A percentile compares a stretch with the other conserved stretches of the same genome.
Evolutionary conservation across 352 stramenopile genomes (phyloP).

Genomic region (Phytophthora colocasiae): DNA sequence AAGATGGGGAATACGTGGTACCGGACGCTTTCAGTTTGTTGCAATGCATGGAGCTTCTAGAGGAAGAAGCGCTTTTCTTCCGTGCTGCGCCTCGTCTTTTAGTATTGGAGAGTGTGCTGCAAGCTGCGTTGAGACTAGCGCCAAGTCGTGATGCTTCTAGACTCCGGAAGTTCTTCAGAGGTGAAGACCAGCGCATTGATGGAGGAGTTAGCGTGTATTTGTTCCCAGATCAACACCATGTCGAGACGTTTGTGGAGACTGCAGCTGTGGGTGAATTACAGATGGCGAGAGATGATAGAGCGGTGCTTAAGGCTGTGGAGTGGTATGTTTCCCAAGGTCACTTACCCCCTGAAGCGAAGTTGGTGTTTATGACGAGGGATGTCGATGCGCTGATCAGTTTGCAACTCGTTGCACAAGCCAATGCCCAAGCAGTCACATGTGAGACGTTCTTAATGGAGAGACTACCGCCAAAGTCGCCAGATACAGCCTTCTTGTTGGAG

Average conservation of each 20-base stretch:
- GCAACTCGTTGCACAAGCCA: constrained; percentile 43
- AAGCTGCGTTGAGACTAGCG: constrained; percentile 68
- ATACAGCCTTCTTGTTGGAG: constrained; percentile 57
- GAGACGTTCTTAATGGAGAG: constrained; percentile 54
- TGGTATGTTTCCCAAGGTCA: constrained; percentile 67
- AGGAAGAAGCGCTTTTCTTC: constrained; percentile 63
- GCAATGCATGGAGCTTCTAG: constrained; percentile 81
- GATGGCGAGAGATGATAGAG: constrained; percentile 44
- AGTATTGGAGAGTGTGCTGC: constrained; percentile 78
- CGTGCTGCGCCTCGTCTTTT: constrained; percentile 51
- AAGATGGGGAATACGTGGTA: constrained; percentile 61
- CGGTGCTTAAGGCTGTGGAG: constrained; percentile 62
- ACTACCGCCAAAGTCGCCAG: constrained; percentile 35
- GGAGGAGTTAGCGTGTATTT: constrained; percentile 57
- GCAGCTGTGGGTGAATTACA: constrained; percentile 50
- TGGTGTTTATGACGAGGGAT: constrained; percentile 72
- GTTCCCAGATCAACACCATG: constrained; percentile 80
- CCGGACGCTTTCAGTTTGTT: constrained; percentile 76
- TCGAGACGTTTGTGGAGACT: constrained; percentile 57
- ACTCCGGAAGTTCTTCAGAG: constrained; percentile 70
- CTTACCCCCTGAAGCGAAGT: constrained; percentile 36
- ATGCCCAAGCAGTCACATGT: constrained; percentile 67
- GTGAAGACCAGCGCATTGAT: constrained; percentile 55
- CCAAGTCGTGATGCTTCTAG: constrained; percentile 68
- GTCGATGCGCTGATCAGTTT: constrained; percentile 49